These are phyloP conservation scores for Myriangium duriaei DNA, from an alignment of 2,329 filamentous ascomycete species.

Conservation along the genomic window DNA sequence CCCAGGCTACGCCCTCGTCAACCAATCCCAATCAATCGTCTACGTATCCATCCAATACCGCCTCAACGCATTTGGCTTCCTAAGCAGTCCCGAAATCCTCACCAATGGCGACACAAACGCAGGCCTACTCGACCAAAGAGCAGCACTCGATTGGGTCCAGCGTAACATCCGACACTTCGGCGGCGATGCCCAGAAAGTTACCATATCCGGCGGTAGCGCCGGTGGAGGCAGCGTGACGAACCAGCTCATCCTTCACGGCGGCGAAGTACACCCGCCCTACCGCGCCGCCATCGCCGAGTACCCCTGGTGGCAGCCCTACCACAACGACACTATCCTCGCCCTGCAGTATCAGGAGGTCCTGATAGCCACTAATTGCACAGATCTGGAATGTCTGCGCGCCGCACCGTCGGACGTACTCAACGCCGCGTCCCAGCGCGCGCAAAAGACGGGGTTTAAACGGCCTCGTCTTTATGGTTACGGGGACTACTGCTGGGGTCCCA, in stretches of 20 bases:
- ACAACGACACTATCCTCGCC: slow-evolving; percentile 21
- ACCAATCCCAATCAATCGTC: slow-evolving; percentile 20
- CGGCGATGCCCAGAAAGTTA: slow-evolving; percentile 14
- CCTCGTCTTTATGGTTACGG: slow-evolving; percentile 24
- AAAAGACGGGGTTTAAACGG: slow-evolving; percentile 14
- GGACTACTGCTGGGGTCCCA: slow-evolving; percentile 23
- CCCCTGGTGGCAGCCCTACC: slow-evolving; percentile 17
- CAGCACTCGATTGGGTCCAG: slow-evolving; percentile 15
- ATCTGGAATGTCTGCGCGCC: slow-evolving; percentile 19
- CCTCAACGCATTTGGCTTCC: slow-evolving; percentile 19
- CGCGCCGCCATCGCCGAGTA: slow-evolving; percentile 27
- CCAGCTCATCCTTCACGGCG: slow-evolving; percentile 28
- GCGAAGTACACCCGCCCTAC: slow-evolving; percentile 27
- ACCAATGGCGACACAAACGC: slow-evolving; percentile 14
- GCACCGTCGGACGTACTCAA: slow-evolving; percentile 12
- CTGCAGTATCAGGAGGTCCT: slow-evolving; percentile 20
- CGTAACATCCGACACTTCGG: slow-evolving; percentile 14
- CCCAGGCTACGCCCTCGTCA: slow-evolving; percentile 19
- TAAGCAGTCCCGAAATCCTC: slow-evolving; percentile 11
- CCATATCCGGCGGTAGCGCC: slow-evolving; percentile 18
- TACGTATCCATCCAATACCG: slow-evolving; percentile 23
- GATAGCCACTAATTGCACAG: slow-evolving; percentile 19
- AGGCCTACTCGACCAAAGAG: slow-evolving; percentile 15
- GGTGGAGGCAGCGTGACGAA: slow-evolving; percentile 19
- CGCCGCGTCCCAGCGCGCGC: slow-evolving; percentile 14